Base-by-base conservation (phyloP, 345 rosid genomes). In the Aquilaria sinensis region DNA sequence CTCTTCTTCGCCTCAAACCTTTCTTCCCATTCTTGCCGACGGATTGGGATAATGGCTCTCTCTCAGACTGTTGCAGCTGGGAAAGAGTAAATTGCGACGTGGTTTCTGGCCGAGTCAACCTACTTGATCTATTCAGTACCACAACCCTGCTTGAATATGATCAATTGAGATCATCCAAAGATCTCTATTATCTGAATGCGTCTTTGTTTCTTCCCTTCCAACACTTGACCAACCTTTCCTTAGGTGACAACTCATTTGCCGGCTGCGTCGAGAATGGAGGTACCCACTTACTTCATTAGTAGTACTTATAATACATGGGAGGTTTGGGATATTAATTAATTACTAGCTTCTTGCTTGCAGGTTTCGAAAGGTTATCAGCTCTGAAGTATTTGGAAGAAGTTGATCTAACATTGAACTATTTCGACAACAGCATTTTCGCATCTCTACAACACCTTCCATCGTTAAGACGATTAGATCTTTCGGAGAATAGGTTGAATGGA, bases 131-230 rank as follows among this genome's bases (percentile, higher is more conserved):
- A 14, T 5, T 3, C 3, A 3, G 0, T 0, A 6, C 56, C 43
- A 37, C 1, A 0, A 1, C 43, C 7, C 43, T 4, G 2, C 2
- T 8, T 4, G 6, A 34, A 34, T 4, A 37, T 2, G 7, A 37
- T 37, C 43, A 8, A 37, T 9, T 11, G 2, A 0, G n/a, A 12
- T 1, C 16, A 4, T 0, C 10, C 9, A 10, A 10, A 1, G 2
- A 2, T 9, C 10, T n/a, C 5, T 51, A 51, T 52, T n/a, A 47
- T 64, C 53, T 64, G 31, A 55, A 64, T 9, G 31, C 30, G 23
- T 55, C 61, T 30, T n/a, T 47, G 12, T 64, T 64, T 47, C 60
- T 64, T 46, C 54, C 68, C n/a, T 64, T 56, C 1, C 14, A 47
- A 14, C 43, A 55, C 47, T 54, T 64, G 34, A 54, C 14, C 10